phyloP scores from a whole-genome alignment of 2,329 filamentous ascomycete genomes.

The Calonectria multiphialidica region DNA sequence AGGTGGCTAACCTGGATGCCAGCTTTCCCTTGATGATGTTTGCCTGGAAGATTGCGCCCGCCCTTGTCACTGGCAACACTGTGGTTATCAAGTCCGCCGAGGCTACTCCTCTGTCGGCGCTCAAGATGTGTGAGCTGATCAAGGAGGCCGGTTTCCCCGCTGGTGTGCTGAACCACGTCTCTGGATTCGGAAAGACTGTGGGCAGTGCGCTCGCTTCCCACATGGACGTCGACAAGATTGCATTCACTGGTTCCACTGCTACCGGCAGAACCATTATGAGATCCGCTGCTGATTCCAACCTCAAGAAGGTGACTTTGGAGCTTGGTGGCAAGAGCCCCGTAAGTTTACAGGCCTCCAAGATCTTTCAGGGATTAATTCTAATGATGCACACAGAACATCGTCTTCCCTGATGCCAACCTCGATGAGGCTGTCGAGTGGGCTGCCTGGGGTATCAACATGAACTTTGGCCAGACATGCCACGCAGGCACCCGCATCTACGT shows the following conservation, averaged over 20 bases:
- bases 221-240: slow-evolving; percentile 78
- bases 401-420: slow-evolving; percentile 75
- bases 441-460: slow-evolving; percentile 65
- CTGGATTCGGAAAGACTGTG: slow-evolving; percentile 76
- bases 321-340: slow-evolving; percentile 76
- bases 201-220: slow-evolving; percentile 78
- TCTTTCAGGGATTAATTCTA: neutral
- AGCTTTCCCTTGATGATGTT: slow-evolving; percentile 69
- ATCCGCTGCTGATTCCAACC: slow-evolving; percentile 59
- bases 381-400: slow-evolving; percentile 48
- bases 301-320: slow-evolving; percentile 76
- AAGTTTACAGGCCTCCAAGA: neutral
- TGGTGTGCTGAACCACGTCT: slow-evolving; percentile 82
- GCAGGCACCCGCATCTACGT: slow-evolving; percentile 75
- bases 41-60: slow-evolving; percentile 82
- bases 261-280: slow-evolving; percentile 84
- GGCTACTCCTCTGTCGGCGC: slow-evolving; percentile 74
- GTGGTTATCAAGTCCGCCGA: slow-evolving; percentile 76
- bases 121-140: slow-evolving; percentile 75
- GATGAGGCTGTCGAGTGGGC: slow-evolving; percentile 75
- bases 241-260: slow-evolving; percentile 81
- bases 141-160: slow-evolving; percentile 82
- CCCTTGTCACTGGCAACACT: slow-evolving; percentile 73
- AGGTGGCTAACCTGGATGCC: neutral
- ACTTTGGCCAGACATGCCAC: slow-evolving; percentile 75